Percentiles rank a stretch among this genome's conserved stretches.
These are phyloP conservation scores for Euphorbia peplus DNA, from an alignment of 345 rosid species.

Conservation along the genomic window DNA sequence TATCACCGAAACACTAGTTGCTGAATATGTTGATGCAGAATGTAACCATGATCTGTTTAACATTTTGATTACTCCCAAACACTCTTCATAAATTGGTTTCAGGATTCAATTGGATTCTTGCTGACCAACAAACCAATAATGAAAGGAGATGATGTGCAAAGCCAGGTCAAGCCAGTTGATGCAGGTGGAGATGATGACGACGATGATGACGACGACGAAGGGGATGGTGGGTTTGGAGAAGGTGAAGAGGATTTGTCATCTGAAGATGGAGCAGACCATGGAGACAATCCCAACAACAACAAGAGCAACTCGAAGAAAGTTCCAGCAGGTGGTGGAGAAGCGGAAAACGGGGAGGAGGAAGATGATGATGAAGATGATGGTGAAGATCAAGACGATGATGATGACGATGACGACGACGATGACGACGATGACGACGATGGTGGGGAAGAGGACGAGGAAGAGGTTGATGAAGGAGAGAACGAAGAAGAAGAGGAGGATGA, in stretches of 20 bases:
- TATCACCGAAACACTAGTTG: neutral
- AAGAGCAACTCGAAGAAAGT: conserved; percentile 49
- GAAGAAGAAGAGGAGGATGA: conserved; percentile 70
- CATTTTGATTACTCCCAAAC: neutral
- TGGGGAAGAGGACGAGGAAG: conserved; percentile 39
- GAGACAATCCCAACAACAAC: conserved; percentile 36
- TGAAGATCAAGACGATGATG: conserved; percentile 16
- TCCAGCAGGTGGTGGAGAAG: conserved; percentile 37
- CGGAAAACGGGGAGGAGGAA: conserved; percentile 42
- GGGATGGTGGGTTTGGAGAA: conserved; percentile 43
- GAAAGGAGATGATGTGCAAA: conserved; percentile 29
- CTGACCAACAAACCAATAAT: conserved; percentile 22
- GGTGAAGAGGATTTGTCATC: conserved; percentile 59
- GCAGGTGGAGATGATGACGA: conserved; percentile 52
- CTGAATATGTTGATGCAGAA: neutral
- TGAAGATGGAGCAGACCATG: conserved; percentile 45
- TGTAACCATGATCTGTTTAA: neutral
- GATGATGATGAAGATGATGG: conserved; percentile 33
- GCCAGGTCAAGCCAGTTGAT: conserved; percentile 43
- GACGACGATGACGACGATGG: conserved; percentile 39
- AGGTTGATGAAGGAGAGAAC: conserved; percentile 33
- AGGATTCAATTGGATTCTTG: conserved; percentile 32
- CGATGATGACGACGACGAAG: conserved; percentile 26
- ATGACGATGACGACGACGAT: conserved; percentile 16
- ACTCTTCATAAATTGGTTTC: conserved; percentile 14